These are phyloP conservation scores for Cladobotryum mycophilum DNA, from an alignment of 2,329 filamentous ascomycete genomes.

Conservation along the genomic window DNA sequence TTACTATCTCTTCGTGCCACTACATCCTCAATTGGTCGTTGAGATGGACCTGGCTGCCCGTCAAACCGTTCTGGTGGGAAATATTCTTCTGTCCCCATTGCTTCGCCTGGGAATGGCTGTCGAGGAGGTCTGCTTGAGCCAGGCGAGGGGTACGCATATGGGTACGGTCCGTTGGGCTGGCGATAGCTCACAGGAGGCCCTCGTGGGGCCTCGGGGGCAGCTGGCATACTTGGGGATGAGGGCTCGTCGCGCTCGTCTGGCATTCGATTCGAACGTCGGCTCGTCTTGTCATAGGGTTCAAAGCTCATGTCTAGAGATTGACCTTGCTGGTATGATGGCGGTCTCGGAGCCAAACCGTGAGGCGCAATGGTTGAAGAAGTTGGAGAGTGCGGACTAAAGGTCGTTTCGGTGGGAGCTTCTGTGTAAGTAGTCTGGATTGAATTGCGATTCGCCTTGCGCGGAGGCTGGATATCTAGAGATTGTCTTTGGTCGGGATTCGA, in stretches of 20 bases:
- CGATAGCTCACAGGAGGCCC: slow-evolving; percentile 53
- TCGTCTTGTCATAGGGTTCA: slow-evolving; percentile 17
- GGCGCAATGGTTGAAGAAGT: slow-evolving; percentile 43
- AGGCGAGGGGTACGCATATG: slow-evolving; percentile 19
- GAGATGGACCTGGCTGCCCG: slow-evolving; percentile 1
- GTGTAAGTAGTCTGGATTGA: slow-evolving; percentile 52
- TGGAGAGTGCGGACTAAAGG: slow-evolving; percentile 52
- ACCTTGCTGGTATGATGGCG: slow-evolving; percentile 49
- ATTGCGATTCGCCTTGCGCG: slow-evolving; percentile 42
- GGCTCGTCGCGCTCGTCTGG: slow-evolving; percentile 33
- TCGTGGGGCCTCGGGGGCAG: slow-evolving; percentile 56
- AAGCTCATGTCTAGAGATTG: slow-evolving; percentile 34
- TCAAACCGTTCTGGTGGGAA: slow-evolving; percentile 17
- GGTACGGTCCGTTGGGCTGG: slow-evolving; percentile 31
- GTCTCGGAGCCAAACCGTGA: slow-evolving; percentile 52
- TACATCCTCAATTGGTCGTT: slow-evolving; percentile 17
- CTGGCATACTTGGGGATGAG: slow-evolving; percentile 35
- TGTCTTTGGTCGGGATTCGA: slow-evolving; percentile 25
- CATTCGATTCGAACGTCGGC: slow-evolving; percentile 10
- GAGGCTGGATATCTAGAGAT: slow-evolving; percentile 31
- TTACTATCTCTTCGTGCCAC: slow-evolving; percentile 18
- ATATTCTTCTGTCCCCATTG: slow-evolving; percentile 22
- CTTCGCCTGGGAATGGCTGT: slow-evolving; percentile 12
- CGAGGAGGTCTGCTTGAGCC: slow-evolving; percentile 9
- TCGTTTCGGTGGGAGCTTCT: slow-evolving; percentile 51